Conservation (phyloP, 2,329 filamentous ascomycete genomes). For the Fusarium sp. region DNA sequence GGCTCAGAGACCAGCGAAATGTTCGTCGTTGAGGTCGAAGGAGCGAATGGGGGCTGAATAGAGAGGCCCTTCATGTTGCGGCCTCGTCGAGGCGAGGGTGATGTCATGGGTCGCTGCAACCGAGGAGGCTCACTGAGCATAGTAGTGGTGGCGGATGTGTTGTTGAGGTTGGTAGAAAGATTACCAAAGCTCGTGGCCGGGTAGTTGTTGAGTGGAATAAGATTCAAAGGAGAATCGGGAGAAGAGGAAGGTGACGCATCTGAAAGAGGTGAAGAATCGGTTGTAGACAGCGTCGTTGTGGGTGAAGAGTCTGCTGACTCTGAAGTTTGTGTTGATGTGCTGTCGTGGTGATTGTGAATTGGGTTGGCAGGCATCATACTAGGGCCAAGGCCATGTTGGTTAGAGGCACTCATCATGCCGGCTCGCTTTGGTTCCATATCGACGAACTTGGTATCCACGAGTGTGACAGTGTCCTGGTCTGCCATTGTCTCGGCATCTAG, state of each 20-base stretch:
- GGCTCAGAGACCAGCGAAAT: constrained; percentile 72
- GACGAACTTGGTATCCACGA: constrained; percentile 67
- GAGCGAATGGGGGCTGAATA: constrained; percentile 73
- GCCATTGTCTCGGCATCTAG: constrained; percentile 70
- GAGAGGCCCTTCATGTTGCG: constrained; percentile 88
- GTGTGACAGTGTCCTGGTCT: constrained; percentile 66
- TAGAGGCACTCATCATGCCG: constrained; percentile 54
- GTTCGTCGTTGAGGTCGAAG: constrained; percentile 60
- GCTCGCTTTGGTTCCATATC: constrained; percentile 60
- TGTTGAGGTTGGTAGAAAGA: constrained; percentile 43
- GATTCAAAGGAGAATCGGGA: constrained; percentile 86
- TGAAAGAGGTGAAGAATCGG: constrained; percentile 89
- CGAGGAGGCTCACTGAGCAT: constrained; percentile 58
- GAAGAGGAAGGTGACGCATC: constrained; percentile 93
- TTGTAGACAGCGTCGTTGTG: constrained; percentile 92
- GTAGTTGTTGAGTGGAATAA: constrained; percentile 78
- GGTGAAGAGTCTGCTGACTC: constrained; percentile 95
- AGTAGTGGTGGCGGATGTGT: constrained; percentile 26
- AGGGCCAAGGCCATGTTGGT: constrained; percentile 56
- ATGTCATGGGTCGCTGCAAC: constrained; percentile 73
- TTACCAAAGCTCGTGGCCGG: constrained; percentile 70
- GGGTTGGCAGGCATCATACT: constrained; percentile 60
- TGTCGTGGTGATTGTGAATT: constrained; percentile 79
- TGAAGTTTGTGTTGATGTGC: constrained; percentile 81
- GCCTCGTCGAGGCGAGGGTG: constrained; percentile 77